Evolutionary conservation across 177 flowering plant genomes (phyloP).

Genomic region (Vitis hybrid): DNA sequence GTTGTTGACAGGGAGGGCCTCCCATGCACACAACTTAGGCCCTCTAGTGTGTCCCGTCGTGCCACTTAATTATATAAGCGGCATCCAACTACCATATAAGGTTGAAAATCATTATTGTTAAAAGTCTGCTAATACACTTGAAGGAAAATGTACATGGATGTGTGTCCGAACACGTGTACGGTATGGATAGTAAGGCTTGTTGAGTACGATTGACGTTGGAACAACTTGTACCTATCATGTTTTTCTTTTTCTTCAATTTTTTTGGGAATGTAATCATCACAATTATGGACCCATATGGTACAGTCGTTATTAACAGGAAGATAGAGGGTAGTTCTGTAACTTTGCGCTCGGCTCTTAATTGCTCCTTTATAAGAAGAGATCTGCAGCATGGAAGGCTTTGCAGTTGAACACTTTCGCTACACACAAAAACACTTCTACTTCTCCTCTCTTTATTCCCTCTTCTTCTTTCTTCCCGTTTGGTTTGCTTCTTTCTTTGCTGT

Average conservation of each 20-base stretch:
- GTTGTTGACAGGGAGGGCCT: neutral
- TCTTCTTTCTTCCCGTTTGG: neutral
- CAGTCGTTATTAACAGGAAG: neutral
- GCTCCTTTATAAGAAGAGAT: constrained; percentile 14
- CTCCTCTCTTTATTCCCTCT: neutral
- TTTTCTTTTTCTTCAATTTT: no score
- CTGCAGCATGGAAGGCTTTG: neutral
- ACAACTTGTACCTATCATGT: neutral
- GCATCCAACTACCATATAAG: constrained; percentile 4
- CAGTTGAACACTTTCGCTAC: neutral
- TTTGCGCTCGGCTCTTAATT: neutral
- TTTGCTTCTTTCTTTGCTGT: no score
- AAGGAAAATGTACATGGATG: neutral
- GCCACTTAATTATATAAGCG: constrained; percentile 1
- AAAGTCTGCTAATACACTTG: neutral
- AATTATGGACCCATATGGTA: neutral
- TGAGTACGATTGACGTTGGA: constrained; percentile 9
- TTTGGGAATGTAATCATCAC: constrained; percentile 11
- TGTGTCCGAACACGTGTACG: constrained; percentile 36
- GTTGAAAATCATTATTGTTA: constrained; percentile 6
- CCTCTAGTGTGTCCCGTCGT: neutral
- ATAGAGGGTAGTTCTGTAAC: constrained; percentile 17
- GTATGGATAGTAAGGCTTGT: constrained; percentile 5
- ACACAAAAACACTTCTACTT: neutral
- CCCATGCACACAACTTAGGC: neutral